phyloP scores from a whole-genome alignment of 2,329 filamentous ascomycete species.

The Cladophialophora exuberans region DNA sequence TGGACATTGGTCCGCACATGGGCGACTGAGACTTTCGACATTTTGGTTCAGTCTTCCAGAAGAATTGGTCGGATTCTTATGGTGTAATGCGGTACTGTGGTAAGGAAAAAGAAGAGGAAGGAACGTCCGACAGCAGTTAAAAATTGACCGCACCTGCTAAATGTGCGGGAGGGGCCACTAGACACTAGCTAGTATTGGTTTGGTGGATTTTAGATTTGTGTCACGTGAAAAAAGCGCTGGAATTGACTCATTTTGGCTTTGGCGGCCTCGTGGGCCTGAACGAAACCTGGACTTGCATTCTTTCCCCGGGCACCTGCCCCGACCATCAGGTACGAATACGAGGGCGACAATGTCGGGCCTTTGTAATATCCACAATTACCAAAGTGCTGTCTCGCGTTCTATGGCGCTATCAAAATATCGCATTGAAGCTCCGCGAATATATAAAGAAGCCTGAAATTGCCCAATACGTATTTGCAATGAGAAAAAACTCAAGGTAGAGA shows the following conservation, averaged over 20 bases:
- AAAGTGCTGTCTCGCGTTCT: not conserved
- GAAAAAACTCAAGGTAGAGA: not conserved
- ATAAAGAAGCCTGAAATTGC: too few species aligned
- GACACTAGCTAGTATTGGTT: not conserved
- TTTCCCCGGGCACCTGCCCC: too few species aligned
- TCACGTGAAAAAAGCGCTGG: not conserved
- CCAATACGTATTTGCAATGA: not conserved
- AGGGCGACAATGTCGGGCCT: not conserved
- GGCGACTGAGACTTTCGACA: conserved; percentile 67
- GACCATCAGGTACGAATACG: too few species aligned
- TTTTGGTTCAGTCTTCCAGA: conserved; percentile 80
- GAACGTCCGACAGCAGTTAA: not conserved
- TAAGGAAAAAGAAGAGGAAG: not conserved
- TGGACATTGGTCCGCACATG: conserved; percentile 95
- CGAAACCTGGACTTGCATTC: not conserved
- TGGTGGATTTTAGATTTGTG: too few species aligned
- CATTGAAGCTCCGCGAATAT: not conserved
- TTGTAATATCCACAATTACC: not conserved
- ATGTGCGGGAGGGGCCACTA: conserved; percentile 11
- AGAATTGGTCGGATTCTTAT: conserved; percentile 69
- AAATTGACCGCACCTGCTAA: conserved; percentile 14
- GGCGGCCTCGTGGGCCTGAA: not conserved
- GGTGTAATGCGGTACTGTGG: conserved; percentile 62
- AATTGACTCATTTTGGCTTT: too few species aligned
- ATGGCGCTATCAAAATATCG: not conserved